These are phyloP conservation scores for Apiospora koreana DNA, from an alignment of 2,329 filamentous ascomycete genomes.

Conservation along the genomic window DNA sequence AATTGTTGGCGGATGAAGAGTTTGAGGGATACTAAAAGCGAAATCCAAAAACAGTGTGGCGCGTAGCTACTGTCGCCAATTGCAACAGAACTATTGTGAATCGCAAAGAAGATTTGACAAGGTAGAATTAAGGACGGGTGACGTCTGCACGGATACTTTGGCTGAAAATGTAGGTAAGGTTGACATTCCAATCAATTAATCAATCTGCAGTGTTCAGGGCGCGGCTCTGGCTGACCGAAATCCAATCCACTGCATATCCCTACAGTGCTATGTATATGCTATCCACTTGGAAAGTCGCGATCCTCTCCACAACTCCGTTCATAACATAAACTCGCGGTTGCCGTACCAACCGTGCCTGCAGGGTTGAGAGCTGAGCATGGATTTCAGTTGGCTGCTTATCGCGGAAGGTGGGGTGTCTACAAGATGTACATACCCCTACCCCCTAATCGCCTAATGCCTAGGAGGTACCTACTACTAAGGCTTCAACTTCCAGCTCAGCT, in stretches of 20 bases:
- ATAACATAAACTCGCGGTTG: conserved; percentile 5
- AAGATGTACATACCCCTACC: too few relatives aligned
- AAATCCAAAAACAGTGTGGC: not conserved
- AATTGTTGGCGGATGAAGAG: not conserved
- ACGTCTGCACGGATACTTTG: conserved; percentile 12
- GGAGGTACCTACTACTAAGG: too few relatives aligned
- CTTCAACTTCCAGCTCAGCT: too few relatives aligned
- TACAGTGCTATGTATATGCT: not conserved
- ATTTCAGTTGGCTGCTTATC: not conserved
- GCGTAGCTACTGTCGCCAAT: not conserved
- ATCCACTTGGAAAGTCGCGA: not conserved
- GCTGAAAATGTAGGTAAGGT: conserved; percentile 7
- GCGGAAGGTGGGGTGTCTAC: not conserved
- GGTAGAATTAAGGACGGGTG: not conserved
- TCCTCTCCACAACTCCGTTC: not conserved
- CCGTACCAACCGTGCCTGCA: not conserved
- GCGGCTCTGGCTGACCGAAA: not conserved
- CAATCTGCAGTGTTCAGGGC: not conserved
- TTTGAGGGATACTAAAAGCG: not conserved
- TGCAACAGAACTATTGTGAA: not conserved
- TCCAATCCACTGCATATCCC: not conserved
- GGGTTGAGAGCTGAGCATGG: not conserved
- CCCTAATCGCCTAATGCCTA: too few relatives aligned
- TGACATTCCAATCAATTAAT: not conserved
- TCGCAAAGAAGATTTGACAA: conserved; percentile 10